Base-by-base conservation (phyloP, 1,284 basidiomycete genomes). In the Jaminaea rosea region DNA sequence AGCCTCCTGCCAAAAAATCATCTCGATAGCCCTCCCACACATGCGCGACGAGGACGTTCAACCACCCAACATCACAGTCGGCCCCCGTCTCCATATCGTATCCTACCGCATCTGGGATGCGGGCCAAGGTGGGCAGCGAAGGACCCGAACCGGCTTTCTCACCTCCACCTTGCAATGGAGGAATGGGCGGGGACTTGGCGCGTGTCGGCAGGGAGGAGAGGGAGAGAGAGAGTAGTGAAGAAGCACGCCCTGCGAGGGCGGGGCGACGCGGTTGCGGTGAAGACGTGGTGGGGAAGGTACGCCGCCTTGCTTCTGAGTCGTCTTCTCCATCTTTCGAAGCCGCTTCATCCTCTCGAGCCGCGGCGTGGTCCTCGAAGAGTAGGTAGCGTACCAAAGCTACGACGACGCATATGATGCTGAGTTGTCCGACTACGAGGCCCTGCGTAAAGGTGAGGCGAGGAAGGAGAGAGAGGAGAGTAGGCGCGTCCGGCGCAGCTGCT, bases 21-120 rank as follows among this genome's bases (percentile, higher is more conserved):
- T 65, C 53, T 67, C 74, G 60, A 59, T 75, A 77, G 8, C 67
- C 71, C 11, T 63, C 59, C 26, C 75, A 67, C 31, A 78, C 77
- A 65, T 81, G 79, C 3, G 79, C 79, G 26, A 79, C 67, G 17
- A 82, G 72, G 31, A 81, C 78, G 61, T 81, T 81, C 42, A 81
- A 66, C 80, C 80, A 81, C 57, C 79, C 80, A 3, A 42, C 39
- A 42, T 42, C 39, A 23, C 19, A 13, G 19, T 42, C 39, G 13
- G 39, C 39, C 19, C 19, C 39, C 5, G 39, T 42, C 17, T 42
- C 39, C 19, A 42, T 17, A 23, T 42, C 39, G 39, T 42, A 42
- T 4, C 39, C 39, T 4, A 42, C 39, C 4, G 17, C 39, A 13
- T 42, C 39, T 15, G 39, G 39, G 19, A 42, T 42, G 19, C 39